Conservation (phyloP, 495 filamentous ascomycete species). For the Penicillium manginii region DNA sequence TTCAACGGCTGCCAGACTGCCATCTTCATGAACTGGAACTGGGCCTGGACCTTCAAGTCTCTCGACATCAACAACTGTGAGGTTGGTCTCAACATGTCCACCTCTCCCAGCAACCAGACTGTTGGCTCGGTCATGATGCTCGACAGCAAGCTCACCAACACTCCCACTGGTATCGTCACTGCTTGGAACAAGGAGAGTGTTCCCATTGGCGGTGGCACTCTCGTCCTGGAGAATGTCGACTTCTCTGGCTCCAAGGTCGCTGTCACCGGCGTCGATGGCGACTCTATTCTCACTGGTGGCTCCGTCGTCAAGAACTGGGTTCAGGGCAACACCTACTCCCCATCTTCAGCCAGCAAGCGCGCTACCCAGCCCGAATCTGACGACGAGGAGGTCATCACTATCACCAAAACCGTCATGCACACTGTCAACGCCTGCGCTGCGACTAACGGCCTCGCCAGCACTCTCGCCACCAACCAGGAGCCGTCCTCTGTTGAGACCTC, state of each 20-base stretch:
- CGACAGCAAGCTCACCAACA: slow-evolving; percentile 77
- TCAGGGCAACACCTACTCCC: slow-evolving; percentile 73
- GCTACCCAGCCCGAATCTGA: slow-evolving; percentile 12
- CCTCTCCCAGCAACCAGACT: slow-evolving; percentile 61
- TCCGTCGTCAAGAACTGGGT: slow-evolving; percentile 70
- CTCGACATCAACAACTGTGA: slow-evolving; percentile 79
- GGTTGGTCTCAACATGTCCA: slow-evolving; percentile 82
- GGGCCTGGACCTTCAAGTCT: slow-evolving; percentile 87
- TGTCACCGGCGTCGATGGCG: slow-evolving; percentile 55
- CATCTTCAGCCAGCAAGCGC: slow-evolving; percentile 35
- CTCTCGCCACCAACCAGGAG: slow-evolving; percentile 14
- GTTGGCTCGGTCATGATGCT: slow-evolving; percentile 82
- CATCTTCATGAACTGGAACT: slow-evolving; percentile 93
- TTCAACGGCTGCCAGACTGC: slow-evolving; percentile 91
- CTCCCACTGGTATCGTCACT: slow-evolving; percentile 73
- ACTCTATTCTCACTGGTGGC: slow-evolving; percentile 70
- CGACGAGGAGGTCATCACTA: slow-evolving; percentile 27
- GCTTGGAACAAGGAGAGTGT: slow-evolving; percentile 63
- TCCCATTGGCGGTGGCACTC: slow-evolving; percentile 70
- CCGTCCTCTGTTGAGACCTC: slow-evolving; percentile 9
- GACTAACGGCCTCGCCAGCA: slow-evolving; percentile 2
- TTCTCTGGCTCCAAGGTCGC: slow-evolving; percentile 61
- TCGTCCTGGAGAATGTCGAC: slow-evolving; percentile 87
- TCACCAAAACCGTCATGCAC: slow-evolving; percentile 32
- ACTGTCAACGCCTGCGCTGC: slow-evolving; percentile 25